Conservation (phyloP, 2,329 filamentous ascomycete genomes). For the Coniochaeta sp. region DNA sequence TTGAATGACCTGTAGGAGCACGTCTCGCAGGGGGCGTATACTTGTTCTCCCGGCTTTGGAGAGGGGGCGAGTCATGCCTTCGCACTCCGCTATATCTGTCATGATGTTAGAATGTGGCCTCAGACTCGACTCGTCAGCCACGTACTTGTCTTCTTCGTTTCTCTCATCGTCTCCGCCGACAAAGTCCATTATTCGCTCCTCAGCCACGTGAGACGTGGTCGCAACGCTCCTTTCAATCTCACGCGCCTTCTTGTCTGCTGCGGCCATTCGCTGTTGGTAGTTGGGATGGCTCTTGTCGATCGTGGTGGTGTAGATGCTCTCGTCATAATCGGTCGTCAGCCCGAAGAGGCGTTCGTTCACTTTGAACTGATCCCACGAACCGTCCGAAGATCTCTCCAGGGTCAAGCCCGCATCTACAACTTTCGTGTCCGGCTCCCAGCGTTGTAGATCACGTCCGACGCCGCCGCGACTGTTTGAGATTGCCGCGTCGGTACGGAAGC, state of each 20-base stretch:
- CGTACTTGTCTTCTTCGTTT: constrained; percentile 90
- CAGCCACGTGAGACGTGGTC: constrained; percentile 75
- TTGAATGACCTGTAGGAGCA: constrained; percentile 66
- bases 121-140: constrained; percentile 2
- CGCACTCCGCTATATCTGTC: constrained; percentile 86
- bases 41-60: constrained; percentile 54
- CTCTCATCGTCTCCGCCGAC: constrained; percentile 57
- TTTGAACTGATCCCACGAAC: constrained; percentile 85
- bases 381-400: constrained; percentile 53
- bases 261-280: constrained; percentile 69
- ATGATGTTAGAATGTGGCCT: constrained; percentile 8
- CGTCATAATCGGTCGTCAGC: constrained; percentile 82
- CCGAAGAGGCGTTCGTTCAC: constrained; percentile 85
- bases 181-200: constrained; percentile 73
- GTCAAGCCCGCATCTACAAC: constrained; percentile 57
- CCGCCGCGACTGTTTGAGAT: constrained; percentile 64
- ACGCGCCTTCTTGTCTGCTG: constrained; percentile 74
- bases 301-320: constrained; percentile 86
- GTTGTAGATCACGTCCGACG: constrained; percentile 70
- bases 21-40: constrained; percentile 89
- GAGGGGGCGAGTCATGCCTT: constrained; percentile 64
- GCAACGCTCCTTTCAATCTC: constrained; percentile 78
- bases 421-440: constrained; percentile 65
- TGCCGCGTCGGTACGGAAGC: constrained; percentile 80
- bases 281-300: constrained; percentile 80